Base-by-base conservation (phyloP, 139 green algal species). In the Tetradesmus obliquus region DNA sequence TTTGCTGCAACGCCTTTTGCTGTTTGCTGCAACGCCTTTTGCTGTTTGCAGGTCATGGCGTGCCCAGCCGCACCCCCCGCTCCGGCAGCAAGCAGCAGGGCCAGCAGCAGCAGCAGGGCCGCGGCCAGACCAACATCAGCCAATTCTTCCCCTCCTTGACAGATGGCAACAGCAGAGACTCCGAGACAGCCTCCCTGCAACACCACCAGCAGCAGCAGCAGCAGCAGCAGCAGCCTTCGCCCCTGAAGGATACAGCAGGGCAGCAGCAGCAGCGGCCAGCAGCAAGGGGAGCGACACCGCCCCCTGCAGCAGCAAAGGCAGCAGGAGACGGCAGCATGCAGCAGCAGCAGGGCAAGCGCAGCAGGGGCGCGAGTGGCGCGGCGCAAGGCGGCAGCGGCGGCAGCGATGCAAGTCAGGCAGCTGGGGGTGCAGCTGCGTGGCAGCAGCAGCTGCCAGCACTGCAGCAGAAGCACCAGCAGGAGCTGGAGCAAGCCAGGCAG, bases 91-190 rank as follows among this genome's bases (percentile, higher is more conserved):
- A 91, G 55, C 87, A 86, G 87, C 71, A 55, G 71, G 13, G 13
- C 3, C 71, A 71, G 13, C 87, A 86, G 53, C 87, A 86, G 53
- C 87, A 91, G 71, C 76, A 90, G 7, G 66, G 24, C 76, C 86
- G 83, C 17, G 87, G 87, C 55, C 87, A 91, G 87, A 91, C 87
- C 55, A 86, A 85, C 55, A 84, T 91, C 22, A 91, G 60, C 55
- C 51, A 86, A 20, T 91, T 85, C 87, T 85, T 86, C 69, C 57
- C 87, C 22, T 58, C 54, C 12, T 20, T 83, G 5, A 57, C 83
- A 22, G 74, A 85, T 60, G 58, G 87, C 87, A 86, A 69, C 55
- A 91, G 76, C 87, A 86, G 87, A 53, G 87, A 90, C 17, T 90
- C 86, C 15, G 86, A 90, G 20, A 90, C 86, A 69, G 55, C 86